Percentiles rank a stretch among this genome's conserved stretches.
These are phyloP conservation scores for Alisma plantagoaquatica DNA, from an alignment of 106 monocot species.

Conservation along the genomic window DNA sequence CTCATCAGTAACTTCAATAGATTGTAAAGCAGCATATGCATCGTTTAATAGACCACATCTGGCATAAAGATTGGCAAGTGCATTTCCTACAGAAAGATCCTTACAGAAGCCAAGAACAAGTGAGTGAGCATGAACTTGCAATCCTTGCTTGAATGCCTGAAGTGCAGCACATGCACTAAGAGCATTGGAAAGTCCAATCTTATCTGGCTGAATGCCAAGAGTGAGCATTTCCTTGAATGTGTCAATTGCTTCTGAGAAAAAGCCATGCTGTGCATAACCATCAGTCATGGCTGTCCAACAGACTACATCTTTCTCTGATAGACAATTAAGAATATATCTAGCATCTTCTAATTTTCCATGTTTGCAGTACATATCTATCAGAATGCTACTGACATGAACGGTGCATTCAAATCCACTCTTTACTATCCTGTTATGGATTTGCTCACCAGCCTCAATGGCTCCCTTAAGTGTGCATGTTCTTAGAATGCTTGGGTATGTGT, in stretches of 20 bases:
- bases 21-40: conserved; percentile 45
- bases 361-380: conserved; percentile 89
- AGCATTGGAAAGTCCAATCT: conserved; percentile 68
- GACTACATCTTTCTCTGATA: conserved; percentile 57
- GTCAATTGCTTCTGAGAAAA: conserved; percentile 53
- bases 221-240: conserved; percentile 51
- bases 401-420: conserved; percentile 53
- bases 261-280: conserved; percentile 63
- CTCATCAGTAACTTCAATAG: conserved; percentile 44
- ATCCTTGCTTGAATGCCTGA: conserved; percentile 39
- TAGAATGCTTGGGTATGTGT: conserved; percentile 77
- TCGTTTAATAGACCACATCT: conserved; percentile 49
- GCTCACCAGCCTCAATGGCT: conserved; percentile 50
- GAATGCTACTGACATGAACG: conserved; percentile 54
- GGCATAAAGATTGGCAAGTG: conserved; percentile 71
- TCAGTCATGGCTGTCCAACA: conserved; percentile 94
- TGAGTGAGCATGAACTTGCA: conserved; percentile 65
- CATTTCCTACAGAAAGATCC: conserved; percentile 71
- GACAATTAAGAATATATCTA: conserved; percentile 37
- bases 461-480: conserved; percentile 58
- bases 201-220: conserved; percentile 44
- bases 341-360: conserved; percentile 46
- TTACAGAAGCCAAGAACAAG: conserved; percentile 35
- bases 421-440: conserved; percentile 52
- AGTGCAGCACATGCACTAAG: conserved; percentile 70